Evolutionary conservation across 164 flowering plant genomes (phyloP).

Genomic region (Amborella trichopoda): DNA sequence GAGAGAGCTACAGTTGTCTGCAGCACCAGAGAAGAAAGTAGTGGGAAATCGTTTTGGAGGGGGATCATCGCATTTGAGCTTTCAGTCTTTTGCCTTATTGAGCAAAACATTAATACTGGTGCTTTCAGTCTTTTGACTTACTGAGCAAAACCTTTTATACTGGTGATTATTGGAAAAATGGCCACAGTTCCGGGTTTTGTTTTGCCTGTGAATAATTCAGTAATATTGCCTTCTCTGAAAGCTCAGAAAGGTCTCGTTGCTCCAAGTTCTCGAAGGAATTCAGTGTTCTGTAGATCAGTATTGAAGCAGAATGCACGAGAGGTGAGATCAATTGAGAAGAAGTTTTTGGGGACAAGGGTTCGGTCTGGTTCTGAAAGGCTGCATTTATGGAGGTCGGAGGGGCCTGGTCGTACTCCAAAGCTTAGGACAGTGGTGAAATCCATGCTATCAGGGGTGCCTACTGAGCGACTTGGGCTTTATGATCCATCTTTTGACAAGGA

Average conservation of each 20-base stretch:
- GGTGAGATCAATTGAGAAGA: slow-evolving; percentile 21
- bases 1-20: no score
- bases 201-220: slow-evolving; percentile 15
- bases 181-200: slow-evolving; percentile 27
- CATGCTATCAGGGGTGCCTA: slow-evolving; percentile 69
- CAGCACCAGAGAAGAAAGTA: no score
- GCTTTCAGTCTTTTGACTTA: no score
- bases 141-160: no score
- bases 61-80: no score
- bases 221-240: slow-evolving; percentile 8
- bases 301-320: no score
- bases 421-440: slow-evolving; percentile 42
- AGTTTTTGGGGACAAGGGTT: slow-evolving; percentile 34
- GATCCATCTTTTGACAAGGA: slow-evolving; percentile 90
- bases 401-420: slow-evolving; percentile 57
- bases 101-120: no score
- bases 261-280: slow-evolving; percentile 10
- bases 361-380: slow-evolving; percentile 27
- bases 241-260: slow-evolving; percentile 19
- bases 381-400: slow-evolving; percentile 59
- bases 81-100: no score
- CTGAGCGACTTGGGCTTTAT: slow-evolving; percentile 86
- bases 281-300: no score
- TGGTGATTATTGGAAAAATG: no score
- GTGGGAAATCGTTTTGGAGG: no score